Conservation (phyloP, 371 early-diverging fungal species). For the Capillidium rhysosporum region DNA sequence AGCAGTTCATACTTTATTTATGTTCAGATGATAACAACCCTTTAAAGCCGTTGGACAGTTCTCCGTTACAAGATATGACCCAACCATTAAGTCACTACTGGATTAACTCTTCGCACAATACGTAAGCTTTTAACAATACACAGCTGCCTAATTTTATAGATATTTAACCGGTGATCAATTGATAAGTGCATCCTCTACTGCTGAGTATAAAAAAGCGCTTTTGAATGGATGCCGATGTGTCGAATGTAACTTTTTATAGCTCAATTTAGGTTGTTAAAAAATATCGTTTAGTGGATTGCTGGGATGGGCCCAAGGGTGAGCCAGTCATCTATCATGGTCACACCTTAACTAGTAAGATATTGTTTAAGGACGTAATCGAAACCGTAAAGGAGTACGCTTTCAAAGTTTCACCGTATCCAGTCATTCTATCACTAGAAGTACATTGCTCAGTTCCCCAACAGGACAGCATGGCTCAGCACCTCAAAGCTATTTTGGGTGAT, state of each 20-base stretch:
- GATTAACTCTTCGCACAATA: conserved; percentile 67
- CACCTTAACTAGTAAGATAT: conserved; percentile 49
- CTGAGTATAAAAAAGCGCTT: conserved; percentile 58
- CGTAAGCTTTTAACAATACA: conserved; percentile 20
- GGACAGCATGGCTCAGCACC: conserved; percentile 37
- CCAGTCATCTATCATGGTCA: conserved; percentile 64
- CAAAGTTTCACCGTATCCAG: conserved; percentile 46
- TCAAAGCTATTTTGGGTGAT: conserved; percentile 35
- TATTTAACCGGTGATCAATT: conserved; percentile 56
- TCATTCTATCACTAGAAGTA: conserved; percentile 61
- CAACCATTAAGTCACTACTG: conserved; percentile 49
- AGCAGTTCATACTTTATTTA: not conserved
- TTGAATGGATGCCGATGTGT: conserved; percentile 66
- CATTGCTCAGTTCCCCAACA: conserved; percentile 54
- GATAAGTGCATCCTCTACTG: conserved; percentile 43
- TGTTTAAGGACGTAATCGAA: conserved; percentile 53
- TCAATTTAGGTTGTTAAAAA: not conserved
- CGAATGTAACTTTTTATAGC: conserved; percentile 20
- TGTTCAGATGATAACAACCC: not conserved
- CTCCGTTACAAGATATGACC: conserved; percentile 15
- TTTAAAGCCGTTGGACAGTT: not conserved
- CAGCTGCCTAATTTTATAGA: conserved; percentile 2
- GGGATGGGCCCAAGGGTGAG: conserved; percentile 57
- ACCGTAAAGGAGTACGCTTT: conserved; percentile 64
- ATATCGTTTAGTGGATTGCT: conserved; percentile 46